A percentile compares a stretch with the other conserved stretches of the same genome.
Conservation (phyloP, 2,329 filamentous ascomycete genomes). For the Epichloe bromicola region DNA sequence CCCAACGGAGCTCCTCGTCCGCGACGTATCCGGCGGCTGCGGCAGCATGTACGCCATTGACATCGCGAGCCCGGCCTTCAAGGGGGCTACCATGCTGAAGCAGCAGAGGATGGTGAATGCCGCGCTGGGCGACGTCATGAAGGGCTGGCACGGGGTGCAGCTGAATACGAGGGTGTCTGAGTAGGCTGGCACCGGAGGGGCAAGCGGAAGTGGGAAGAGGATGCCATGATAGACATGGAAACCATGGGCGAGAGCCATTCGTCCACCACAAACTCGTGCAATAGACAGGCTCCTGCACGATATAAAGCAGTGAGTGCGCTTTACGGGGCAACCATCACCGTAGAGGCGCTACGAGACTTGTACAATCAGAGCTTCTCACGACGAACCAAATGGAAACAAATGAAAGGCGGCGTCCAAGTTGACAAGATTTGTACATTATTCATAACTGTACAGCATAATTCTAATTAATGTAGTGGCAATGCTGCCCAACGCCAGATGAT, state of each 20-base stretch:
- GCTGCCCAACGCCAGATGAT: constrained; percentile 3
- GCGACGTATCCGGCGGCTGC: constrained; percentile 73
- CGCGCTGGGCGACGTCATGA: constrained; percentile 61
- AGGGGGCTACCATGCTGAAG: constrained; percentile 59
- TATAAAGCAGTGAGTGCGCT: background rate
- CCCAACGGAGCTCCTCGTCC: constrained; percentile 46
- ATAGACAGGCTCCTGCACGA: background rate
- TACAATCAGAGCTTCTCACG: too few relatives aligned
- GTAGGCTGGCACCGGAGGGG: background rate
- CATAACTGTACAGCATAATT: constrained; percentile 2
- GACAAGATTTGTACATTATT: background rate
- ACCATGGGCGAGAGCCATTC: too few relatives aligned
- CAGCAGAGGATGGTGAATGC: constrained; percentile 74
- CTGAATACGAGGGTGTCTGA: constrained; percentile 50
- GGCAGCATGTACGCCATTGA: constrained; percentile 82
- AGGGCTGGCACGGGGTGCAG: constrained; percentile 73
- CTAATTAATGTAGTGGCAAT: constrained; percentile 1
- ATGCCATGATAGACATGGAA: background rate
- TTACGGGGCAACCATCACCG: background rate
- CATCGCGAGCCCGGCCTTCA: constrained; percentile 58
- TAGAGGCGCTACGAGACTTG: background rate
- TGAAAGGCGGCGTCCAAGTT: too few relatives aligned
- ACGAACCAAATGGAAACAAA: too few relatives aligned
- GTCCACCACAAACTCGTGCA: too few relatives aligned
- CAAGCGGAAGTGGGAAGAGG: background rate